Base-by-base conservation (phyloP, 176 grass and related monocot species). In the Musa schizocarpa region DNA sequence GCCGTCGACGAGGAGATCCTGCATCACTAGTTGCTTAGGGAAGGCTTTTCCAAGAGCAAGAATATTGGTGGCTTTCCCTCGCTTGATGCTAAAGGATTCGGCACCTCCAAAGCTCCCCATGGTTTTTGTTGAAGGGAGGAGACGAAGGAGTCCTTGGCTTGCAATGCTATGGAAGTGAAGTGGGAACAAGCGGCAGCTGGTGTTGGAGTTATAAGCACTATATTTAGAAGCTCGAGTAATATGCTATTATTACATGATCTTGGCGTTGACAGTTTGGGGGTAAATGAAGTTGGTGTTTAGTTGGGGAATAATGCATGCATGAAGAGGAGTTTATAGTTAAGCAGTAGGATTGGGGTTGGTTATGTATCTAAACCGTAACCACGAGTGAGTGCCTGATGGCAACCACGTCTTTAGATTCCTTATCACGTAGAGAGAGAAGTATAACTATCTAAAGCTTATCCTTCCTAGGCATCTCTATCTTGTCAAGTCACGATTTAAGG, bases 21-120 rank as follows among this genome's bases (percentile, higher is more conserved):
- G 93, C 16, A 83, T 81, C n/a, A 93, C 87, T 54, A 97, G 81
- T 52, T 92, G 85, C n/a, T 82, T 79, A 24, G 94, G 94, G 75
- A 97, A 89, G 17, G 79, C 90, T 75, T 97, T 97, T 82, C 86
- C 90, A 14, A 97, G 56, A 27, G 94, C 94, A 16, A 97, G 79
- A 74, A 97, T 74, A 6, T 43, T 43, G 70, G 83, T 85, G 29
- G 94, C 90, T 69, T 91, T 97, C 67, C 81, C 69, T 50, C 72
- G 81, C 14, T 50, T n/a, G 68, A 64, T 10, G 62, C 13, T 11
- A 9, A 20, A 20, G 13, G 1, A 9, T 65, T 65, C 23, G 24
- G 63, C 23, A 26, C 26, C 61, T 9, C 20, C 61, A 63, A 23
- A 13, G 63, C 23, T 65, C 8, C 63, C 63, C 63, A 26, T 43